These are phyloP conservation scores for Xylariomycetidae sp. DNA, from an alignment of 2,329 filamentous ascomycete genomes.

Conservation along the genomic window DNA sequence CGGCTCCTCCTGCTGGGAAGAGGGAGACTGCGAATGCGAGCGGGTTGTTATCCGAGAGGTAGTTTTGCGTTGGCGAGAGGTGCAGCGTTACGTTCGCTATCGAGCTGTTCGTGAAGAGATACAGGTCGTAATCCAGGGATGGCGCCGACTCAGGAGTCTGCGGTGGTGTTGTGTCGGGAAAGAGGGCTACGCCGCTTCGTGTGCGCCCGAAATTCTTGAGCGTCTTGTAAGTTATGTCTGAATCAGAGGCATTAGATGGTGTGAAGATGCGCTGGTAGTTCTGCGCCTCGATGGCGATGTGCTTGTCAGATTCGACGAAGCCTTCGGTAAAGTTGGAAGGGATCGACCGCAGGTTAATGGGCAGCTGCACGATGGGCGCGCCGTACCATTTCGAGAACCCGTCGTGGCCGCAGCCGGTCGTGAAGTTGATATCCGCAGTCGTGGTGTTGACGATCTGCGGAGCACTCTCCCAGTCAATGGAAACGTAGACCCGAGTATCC, in stretches of 20 bases:
- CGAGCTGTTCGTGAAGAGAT: slow-evolving; percentile 50
- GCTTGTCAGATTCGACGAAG: slow-evolving; percentile 59
- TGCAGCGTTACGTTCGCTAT: slow-evolving; percentile 43
- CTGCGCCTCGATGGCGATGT: slow-evolving; percentile 50
- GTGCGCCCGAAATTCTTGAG: slow-evolving; percentile 55
- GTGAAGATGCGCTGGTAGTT: slow-evolving; percentile 42
- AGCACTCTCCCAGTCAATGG: slow-evolving; percentile 50
- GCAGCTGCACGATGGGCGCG: slow-evolving; percentile 47
- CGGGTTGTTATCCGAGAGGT: slow-evolving; percentile 43
- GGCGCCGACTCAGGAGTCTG: slow-evolving; percentile 45
- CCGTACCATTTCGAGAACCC: slow-evolving; percentile 26
- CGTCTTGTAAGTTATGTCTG: slow-evolving; percentile 43
- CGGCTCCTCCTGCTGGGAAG: slow-evolving; percentile 26
- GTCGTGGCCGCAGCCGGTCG: slow-evolving; percentile 24
- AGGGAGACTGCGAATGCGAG: slow-evolving; percentile 31
- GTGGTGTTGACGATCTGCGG: slow-evolving; percentile 31
- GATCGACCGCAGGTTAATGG: slow-evolving; percentile 44
- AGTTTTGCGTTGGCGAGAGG: slow-evolving; percentile 50
- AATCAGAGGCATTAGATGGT: slow-evolving; percentile 17
- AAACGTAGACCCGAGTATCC: slow-evolving; percentile 49
- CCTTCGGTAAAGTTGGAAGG: slow-evolving; percentile 50
- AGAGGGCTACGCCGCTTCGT: slow-evolving; percentile 51
- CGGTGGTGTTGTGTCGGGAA: slow-evolving; percentile 46
- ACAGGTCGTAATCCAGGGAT: slow-evolving; percentile 56
- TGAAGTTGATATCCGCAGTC: slow-evolving; percentile 48